Conservation (phyloP, 2,329 filamentous ascomycete genomes). For the Tolypocladium album region DNA sequence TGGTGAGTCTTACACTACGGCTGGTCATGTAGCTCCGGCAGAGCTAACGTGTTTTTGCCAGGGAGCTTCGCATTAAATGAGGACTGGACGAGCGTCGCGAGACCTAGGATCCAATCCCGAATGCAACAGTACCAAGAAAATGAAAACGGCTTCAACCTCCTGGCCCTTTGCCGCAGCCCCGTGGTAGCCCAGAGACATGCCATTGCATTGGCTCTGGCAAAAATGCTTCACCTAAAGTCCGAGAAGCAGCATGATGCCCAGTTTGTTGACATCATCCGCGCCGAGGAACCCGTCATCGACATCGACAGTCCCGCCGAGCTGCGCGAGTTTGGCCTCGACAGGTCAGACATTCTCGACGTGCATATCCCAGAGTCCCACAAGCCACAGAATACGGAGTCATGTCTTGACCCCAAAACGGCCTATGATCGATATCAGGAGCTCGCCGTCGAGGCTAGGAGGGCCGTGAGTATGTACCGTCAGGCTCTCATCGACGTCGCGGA, state of each 20-base stretch:
- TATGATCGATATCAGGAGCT: slow-evolving; percentile 27
- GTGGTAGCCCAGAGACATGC: slow-evolving; percentile 35
- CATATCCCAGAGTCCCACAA: slow-evolving; percentile 7
- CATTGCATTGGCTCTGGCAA: slow-evolving; percentile 31
- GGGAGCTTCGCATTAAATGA: slow-evolving; percentile 9
- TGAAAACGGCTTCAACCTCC: slow-evolving; percentile 63
- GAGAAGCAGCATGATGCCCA: slow-evolving; percentile 11
- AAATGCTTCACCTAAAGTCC: slow-evolving; percentile 25
- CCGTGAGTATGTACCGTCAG: slow-evolving; percentile 35
- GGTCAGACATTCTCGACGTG: slow-evolving; percentile 12
- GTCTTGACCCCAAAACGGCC: slow-evolving; percentile 13
- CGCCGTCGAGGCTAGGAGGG: slow-evolving; percentile 25
- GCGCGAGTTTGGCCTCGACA: slow-evolving; percentile 17
- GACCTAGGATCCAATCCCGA: slow-evolving; percentile 52
- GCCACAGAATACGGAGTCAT: slow-evolving; percentile 5
- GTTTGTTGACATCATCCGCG: slow-evolving; percentile 12
- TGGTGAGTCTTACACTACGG: slow-evolving; percentile 11
- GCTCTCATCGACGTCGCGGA: slow-evolving; percentile 34
- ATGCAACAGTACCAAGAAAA: slow-evolving; percentile 58
- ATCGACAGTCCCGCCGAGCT: slow-evolving; percentile 13
- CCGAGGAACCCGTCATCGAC: slow-evolving; percentile 11
- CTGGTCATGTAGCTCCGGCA: neutral
- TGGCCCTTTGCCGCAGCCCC: slow-evolving; percentile 63
- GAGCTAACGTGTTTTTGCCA: neutral
- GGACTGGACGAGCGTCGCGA: slow-evolving; percentile 59